Base-by-base conservation (phyloP, 768 basidiomycete genomes). In the Mycena chlorophos region DNA sequence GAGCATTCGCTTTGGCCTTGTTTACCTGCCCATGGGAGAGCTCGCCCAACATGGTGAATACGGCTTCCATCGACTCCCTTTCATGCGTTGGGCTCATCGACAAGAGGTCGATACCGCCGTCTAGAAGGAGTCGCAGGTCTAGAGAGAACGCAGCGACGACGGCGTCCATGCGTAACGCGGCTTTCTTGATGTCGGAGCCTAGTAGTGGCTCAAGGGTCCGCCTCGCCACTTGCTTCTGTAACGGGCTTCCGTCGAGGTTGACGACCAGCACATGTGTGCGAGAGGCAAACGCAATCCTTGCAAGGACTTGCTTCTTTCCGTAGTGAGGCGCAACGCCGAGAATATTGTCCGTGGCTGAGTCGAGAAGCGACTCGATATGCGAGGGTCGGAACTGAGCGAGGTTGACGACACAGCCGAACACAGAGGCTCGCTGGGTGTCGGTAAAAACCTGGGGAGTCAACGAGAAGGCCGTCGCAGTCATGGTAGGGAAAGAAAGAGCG, bases 91-190 rank as follows among this genome's bases (percentile, higher is more conserved):
- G 45, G 2, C 5, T 25, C 23, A 69, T 49, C 0, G 80, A 79
- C 5, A 78, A 57, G 48, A 81, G 57, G 45, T 84, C 79, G 25
- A 79, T 71, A 1, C 66, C 80, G 13, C 52, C 52, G 13, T 47
- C 51, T 13, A 80, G 70, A 8, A 63, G 65, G 10, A 79, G 49
- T 0, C 63, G 68, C 5, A 73, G 43, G 52, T 84, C 82, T 8
- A 65, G 42, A 61, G 68, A 71, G 16, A 85, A 58, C 2, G 78
- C 67, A 3, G 71, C 56, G 0, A 73, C 70, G 1, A 83, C 60
- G 34, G 68, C 70, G 57, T 82, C 82, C 79, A 81, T 78, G 29
- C 66, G 64, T 42, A 84, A 79, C 0, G 75, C 73, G 46, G 70
- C 66, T 54, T 78, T 81, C 13, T 6, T 23, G 16, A 52, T 60